phyloP scores from a whole-genome alignment of 1,139 yeast genomes.

The Candida albicans region DNA sequence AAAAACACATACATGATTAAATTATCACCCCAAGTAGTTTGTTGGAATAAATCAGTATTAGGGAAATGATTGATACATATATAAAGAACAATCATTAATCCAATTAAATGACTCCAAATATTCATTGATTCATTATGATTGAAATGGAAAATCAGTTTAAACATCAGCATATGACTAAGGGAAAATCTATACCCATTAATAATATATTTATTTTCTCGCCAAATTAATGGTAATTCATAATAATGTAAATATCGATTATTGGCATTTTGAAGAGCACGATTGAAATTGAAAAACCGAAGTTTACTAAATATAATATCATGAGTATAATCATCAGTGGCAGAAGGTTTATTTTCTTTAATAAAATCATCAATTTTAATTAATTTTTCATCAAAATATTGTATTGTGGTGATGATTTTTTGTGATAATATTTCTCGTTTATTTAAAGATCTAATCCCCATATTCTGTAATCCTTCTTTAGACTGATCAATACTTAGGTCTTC shows the following conservation, averaged over 20 bases:
- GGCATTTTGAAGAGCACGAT: slow-evolving; percentile 59
- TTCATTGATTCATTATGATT: slow-evolving; percentile 88
- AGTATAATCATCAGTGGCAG: slow-evolving; percentile 29
- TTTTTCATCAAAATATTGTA: slow-evolving; percentile 58
- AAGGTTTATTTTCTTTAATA: slow-evolving; percentile 39
- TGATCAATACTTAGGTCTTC: slow-evolving; percentile 31
- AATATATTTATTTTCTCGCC: slow-evolving; percentile 91
- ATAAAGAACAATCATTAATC: slow-evolving; percentile 59
- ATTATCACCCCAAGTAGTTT: slow-evolving; percentile 48
- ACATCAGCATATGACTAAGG: slow-evolving; percentile 58
- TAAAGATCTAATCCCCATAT: slow-evolving; percentile 2
- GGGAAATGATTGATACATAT: slow-evolving; percentile 67
- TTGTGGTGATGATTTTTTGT: slow-evolving; percentile 50
- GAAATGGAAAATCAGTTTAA: slow-evolving; percentile 53
- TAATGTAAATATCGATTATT: slow-evolving; percentile 62
- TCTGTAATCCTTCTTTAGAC: slow-evolving; percentile 14
- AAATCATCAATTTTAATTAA: slow-evolving; percentile 51
- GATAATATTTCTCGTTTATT: slow-evolving; percentile 36
- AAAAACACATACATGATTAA: slow-evolving; percentile 63
- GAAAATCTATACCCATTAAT: slow-evolving; percentile 84
- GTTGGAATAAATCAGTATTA: slow-evolving; percentile 37
- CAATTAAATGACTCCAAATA: slow-evolving; percentile 89
- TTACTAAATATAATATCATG: slow-evolving; percentile 35
- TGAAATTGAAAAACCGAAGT: slow-evolving; percentile 57
- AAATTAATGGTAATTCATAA: slow-evolving; percentile 85